Evolutionary conservation across 306 rosid species (phyloP).

Genomic region (Benincasa hispida): DNA sequence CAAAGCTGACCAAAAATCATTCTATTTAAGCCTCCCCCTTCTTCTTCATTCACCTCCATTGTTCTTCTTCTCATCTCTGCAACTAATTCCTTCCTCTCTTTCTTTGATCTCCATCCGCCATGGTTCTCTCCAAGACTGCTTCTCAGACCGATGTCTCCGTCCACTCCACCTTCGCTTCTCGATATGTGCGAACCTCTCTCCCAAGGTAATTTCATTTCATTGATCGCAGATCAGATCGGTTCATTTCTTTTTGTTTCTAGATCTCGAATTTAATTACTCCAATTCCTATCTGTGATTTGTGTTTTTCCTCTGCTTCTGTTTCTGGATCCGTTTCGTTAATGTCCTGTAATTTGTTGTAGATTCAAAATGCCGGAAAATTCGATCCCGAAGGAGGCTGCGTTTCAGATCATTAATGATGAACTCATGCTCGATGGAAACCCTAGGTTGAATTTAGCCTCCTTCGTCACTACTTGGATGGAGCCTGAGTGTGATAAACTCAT

Average conservation of each 20-base stretch:
- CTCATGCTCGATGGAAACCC: conserved; percentile 49
- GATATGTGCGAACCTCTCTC: conserved; percentile 65
- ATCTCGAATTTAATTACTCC: background rate
- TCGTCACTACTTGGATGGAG: conserved; percentile 60
- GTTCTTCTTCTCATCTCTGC: background rate
- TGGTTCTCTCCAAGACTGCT: conserved; percentile 64
- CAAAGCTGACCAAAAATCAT: background rate
- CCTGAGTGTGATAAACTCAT: conserved; percentile 49
- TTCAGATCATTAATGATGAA: conserved; percentile 46
- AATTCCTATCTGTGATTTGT: background rate
- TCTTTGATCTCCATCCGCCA: conserved; percentile 7
- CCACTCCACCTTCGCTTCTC: conserved; percentile 82
- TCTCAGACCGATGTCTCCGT: conserved; percentile 57
- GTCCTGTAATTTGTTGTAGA: conserved; percentile 8
- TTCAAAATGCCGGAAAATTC: conserved; percentile 40
- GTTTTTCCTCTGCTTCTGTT: background rate
- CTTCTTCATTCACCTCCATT: background rate
- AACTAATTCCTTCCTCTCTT: background rate
- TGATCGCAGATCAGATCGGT: background rate
- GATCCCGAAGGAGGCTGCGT: conserved; percentile 48
- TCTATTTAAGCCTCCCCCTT: background rate
- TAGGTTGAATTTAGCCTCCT: conserved; percentile 41
- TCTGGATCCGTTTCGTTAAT: background rate
- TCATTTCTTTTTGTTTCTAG: background rate
- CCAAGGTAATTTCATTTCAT: conserved; percentile 37